phyloP scores from a whole-genome alignment of 805 yeast genomes.

The Starmerella bombi region DNA sequence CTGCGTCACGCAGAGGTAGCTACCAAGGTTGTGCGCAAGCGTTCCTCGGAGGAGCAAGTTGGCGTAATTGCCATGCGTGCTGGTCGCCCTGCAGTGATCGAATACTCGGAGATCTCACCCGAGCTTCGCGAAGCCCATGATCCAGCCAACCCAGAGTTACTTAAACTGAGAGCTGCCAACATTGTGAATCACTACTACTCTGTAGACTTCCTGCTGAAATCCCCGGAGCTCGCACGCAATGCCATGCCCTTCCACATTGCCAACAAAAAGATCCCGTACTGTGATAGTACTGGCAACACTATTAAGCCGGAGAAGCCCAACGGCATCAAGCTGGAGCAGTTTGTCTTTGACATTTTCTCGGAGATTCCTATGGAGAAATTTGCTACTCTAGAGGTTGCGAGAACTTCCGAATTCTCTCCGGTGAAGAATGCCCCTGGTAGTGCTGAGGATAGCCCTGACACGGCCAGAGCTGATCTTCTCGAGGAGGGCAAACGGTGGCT shows the following conservation, averaged over 20 bases:
- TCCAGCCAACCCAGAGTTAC: constrained; percentile 35
- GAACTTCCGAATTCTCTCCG: constrained; percentile 81
- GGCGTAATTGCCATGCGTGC: constrained; percentile 66
- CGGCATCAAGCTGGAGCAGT: constrained; percentile 91
- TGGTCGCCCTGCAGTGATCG: constrained; percentile 74
- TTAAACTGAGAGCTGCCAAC: constrained; percentile 83
- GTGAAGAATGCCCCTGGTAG: constrained; percentile 81
- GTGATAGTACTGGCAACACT: constrained; percentile 37
- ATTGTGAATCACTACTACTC: constrained; percentile 94
- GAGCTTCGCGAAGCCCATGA: constrained; percentile 60
- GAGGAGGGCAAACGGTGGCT: constrained; percentile 66
- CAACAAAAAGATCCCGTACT: constrained; percentile 64
- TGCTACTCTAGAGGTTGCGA: constrained; percentile 84
- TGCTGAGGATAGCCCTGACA: constrained; percentile 69
- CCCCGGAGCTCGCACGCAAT: constrained; percentile 45
- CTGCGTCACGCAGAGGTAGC: constrained; percentile 57
- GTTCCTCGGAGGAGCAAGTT: constrained; percentile 74
- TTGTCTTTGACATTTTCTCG: constrained; percentile 91
- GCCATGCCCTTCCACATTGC: constrained; percentile 89
- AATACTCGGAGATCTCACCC: constrained; percentile 75
- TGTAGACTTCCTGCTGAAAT: constrained; percentile 48
- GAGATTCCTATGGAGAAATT: constrained; percentile 55
- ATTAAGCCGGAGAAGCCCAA: constrained; percentile 62
- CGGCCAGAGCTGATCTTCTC: constrained; percentile 56
- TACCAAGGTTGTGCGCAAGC: constrained; percentile 88